Percentiles rank a stretch among this genome's conserved stretches.
These are phyloP conservation scores for Peronospora belbahrii DNA, from an alignment of 352 stramenopile genomes.

Conservation along the genomic window DNA sequence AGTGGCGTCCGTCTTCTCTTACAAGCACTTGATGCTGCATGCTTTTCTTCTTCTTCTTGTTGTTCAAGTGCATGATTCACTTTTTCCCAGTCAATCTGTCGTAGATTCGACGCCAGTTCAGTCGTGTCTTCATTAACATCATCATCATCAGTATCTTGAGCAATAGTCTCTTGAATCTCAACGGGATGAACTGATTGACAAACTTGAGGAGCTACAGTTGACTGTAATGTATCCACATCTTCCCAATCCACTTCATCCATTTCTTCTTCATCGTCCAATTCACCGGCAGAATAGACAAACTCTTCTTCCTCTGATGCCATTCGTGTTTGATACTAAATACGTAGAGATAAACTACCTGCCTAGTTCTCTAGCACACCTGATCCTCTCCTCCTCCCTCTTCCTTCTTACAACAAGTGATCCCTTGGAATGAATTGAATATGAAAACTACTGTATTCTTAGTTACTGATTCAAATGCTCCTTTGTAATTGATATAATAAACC, in stretches of 20 bases:
- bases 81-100: slow-evolving; percentile 58
- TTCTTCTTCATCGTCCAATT: slow-evolving; percentile 35
- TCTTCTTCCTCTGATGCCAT: slow-evolving; percentile 29
- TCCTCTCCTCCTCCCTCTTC: no score
- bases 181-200: background rate
- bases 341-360: no score
- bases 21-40: slow-evolving; percentile 16
- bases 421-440: no score
- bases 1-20: slow-evolving; percentile 30
- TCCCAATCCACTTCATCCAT: slow-evolving; percentile 55
- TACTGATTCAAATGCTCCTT: no score
- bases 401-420: no score
- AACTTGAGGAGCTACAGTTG: background rate
- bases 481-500: no score
- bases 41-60: slow-evolving; percentile 2
- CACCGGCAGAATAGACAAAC: slow-evolving; percentile 43
- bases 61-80: slow-evolving; percentile 48
- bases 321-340: no score
- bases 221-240: slow-evolving; percentile 29
- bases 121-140: background rate
- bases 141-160: slow-evolving; percentile 4
- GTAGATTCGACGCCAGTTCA: slow-evolving; percentile 23
- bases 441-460: no score
- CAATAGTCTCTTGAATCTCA: slow-evolving; percentile 12
- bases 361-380: no score